Evolutionary conservation across 208 protist species (phyloP), one percentile per base, ranked within the genome.

Genomic region (Crithidia fasciculata): DNA sequence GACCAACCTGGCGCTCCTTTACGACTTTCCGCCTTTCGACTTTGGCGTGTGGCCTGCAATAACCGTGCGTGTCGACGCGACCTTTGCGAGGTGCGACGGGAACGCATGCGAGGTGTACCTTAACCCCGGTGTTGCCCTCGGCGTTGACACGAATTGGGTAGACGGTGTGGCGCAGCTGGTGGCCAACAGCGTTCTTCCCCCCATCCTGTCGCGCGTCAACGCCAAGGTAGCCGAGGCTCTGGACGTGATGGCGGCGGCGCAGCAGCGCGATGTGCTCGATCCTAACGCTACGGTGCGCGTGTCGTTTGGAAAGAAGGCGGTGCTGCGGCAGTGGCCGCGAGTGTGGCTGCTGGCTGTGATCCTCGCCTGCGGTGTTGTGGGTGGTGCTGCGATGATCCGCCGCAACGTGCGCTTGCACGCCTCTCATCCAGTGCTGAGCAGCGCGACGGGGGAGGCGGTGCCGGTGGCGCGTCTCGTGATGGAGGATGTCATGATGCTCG

Each of bases 401-500:
- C 76, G 70, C 47, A 75, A 71, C 44, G 16, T 81, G 12, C 65
- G 37, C 4, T 65, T 19, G 12, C 78, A 87, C 68, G 49, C 52
- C 15, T 8, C 0, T 37, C 2, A 67, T 15, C 78, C 82, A 7
- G 66, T 87, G 28, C 19, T 78, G 18, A 19, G 15, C 68, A 41
- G 12, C 5, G 44, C 43, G 39, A 83, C 50, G 19, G 54, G 57
- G n/a, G 45, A 54, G 15, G 52, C 79, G 12, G 36, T 88, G 9
- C 68, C 83, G 0, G 19, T 53, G 5, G 15, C 44, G 4, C 80
- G 86, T 0, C n/a, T 89, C 3, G 50, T 93, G 2, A 9, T 67
- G 36, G 87, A 94, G 47, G 89, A 96, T 52, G 12, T 43, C 6
- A 13, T 85, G 4, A 68, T 96, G 15, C 49, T 80, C 40, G 13